phyloP scores from a whole-genome alignment of 2,329 filamentous ascomycete genomes.

The Rutstroemia sp. region DNA sequence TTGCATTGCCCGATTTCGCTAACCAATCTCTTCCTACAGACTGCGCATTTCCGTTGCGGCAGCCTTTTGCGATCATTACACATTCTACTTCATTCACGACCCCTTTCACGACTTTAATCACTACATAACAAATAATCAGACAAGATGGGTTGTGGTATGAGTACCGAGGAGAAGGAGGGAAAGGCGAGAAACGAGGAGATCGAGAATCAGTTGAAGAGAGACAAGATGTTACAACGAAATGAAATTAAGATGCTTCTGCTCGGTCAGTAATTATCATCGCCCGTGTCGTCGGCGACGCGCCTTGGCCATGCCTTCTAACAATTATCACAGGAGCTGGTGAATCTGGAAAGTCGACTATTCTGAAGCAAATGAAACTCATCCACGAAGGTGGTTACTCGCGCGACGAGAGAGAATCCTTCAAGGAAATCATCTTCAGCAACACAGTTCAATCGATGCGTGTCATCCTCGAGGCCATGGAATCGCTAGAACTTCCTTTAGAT shows the following conservation, averaged over 20 bases:
- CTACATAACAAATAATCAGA: slow-evolving; percentile 29
- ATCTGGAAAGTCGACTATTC: slow-evolving; percentile 89
- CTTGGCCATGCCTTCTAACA: slow-evolving; percentile 11
- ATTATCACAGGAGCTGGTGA: slow-evolving; percentile 62
- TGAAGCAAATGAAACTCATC: slow-evolving; percentile 99
- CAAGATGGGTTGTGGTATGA: slow-evolving; percentile 99
- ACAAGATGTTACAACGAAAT: slow-evolving; percentile 98
- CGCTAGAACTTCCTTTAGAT: slow-evolving; percentile 74
- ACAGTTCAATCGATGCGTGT: slow-evolving; percentile 89
- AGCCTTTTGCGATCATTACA: slow-evolving; percentile 8
- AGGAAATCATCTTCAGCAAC: slow-evolving; percentile 93
- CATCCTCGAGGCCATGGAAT: slow-evolving; percentile 84
- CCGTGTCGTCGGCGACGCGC: neutral
- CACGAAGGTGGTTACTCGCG: slow-evolving; percentile 98
- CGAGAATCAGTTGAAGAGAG: slow-evolving; percentile 96
- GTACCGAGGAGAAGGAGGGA: slow-evolving; percentile 99
- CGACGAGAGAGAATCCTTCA: slow-evolving; percentile 91
- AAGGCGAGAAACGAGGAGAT: slow-evolving; percentile 99
- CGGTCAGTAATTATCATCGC: slow-evolving; percentile 50
- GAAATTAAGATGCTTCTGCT: slow-evolving; percentile 99
- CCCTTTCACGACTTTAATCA: slow-evolving; percentile 8
- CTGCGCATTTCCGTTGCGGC: slow-evolving; percentile 50
- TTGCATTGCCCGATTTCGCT: slow-evolving; percentile 1
- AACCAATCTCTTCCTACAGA: slow-evolving; percentile 32
- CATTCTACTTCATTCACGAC: neutral